Evolutionary conservation across 768 basidiomycete genomes (phyloP).

Genomic region (Termitomyces titanicus): DNA sequence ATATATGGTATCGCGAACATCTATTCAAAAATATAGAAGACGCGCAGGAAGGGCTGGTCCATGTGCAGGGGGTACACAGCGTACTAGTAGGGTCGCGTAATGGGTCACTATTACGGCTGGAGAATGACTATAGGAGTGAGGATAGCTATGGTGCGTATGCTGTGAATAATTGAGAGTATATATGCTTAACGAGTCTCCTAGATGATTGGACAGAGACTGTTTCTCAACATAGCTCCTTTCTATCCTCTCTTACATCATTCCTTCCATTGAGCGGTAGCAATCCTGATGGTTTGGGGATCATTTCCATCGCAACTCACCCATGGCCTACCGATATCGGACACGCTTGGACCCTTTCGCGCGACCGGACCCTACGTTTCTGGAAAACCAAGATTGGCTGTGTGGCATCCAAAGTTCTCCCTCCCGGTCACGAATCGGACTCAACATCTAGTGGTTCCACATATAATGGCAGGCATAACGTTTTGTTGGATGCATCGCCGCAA

Average conservation of each 20-base stretch:
- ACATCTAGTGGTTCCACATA: conserved; percentile 17
- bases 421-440: conserved; percentile 29
- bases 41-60: conserved; percentile 44
- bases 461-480: conserved; percentile 34
- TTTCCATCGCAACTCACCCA: conserved; percentile 69
- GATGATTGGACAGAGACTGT: conserved; percentile 71
- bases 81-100: conserved; percentile 59
- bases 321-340: conserved; percentile 74
- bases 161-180: not conserved
- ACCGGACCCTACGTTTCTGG: conserved; percentile 84
- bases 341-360: conserved; percentile 84
- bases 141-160: conserved; percentile 53
- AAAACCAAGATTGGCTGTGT: conserved; percentile 71
- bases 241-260: conserved; percentile 65
- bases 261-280: conserved; percentile 49
- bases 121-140: conserved; percentile 57
- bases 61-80: conserved; percentile 63
- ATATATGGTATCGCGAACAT: conserved; percentile 67
- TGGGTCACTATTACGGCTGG: conserved; percentile 67
- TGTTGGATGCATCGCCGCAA: conserved; percentile 60
- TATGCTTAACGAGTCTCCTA: conserved; percentile 24
- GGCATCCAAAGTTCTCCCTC: conserved; percentile 53
- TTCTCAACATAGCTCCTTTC: conserved; percentile 62
- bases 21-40: conserved; percentile 51
- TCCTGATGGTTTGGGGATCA: conserved; percentile 52